A percentile compares a stretch with the other conserved stretches of the same genome.
Evolutionary conservation across 2,329 filamentous ascomycete species (phyloP).

Genomic region (Sporothrix brunneoviolacea): DNA sequence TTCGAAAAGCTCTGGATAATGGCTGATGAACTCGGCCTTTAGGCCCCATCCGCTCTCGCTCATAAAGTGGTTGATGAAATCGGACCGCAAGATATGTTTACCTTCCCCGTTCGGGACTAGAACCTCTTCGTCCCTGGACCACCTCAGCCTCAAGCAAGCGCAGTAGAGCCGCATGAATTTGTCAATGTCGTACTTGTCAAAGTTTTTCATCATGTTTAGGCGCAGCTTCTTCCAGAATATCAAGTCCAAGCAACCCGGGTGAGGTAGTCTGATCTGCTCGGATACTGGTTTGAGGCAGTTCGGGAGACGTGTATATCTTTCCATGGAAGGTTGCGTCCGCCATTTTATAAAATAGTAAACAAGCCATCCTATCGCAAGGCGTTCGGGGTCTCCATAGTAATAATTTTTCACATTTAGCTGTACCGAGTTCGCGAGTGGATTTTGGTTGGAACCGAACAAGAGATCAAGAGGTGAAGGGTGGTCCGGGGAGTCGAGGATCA

Average conservation of each 20-base stretch:
- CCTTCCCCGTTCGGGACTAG: background rate
- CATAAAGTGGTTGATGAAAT: background rate
- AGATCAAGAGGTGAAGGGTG: conserved; percentile 5
- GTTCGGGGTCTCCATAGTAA: background rate
- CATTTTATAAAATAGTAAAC: conserved; percentile 9
- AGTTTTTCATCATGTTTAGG: background rate
- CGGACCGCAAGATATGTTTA: conserved; percentile 2
- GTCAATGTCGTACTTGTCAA: conserved; percentile 2
- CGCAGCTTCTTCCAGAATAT: conserved; percentile 5
- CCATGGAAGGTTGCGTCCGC: conserved; percentile 5
- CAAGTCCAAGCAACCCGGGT: conserved; percentile 5
- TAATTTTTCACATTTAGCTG: conserved; percentile 2
- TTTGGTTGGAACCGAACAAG: background rate
- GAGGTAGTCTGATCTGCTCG: conserved; percentile 1
- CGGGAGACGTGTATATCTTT: background rate
- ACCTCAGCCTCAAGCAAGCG: conserved; percentile 1
- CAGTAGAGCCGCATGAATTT: conserved; percentile 7
- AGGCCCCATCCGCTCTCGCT: conserved; percentile 6
- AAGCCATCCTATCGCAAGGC: conserved; percentile 1
- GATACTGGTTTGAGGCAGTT: background rate
- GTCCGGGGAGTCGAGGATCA: conserved; percentile 5
- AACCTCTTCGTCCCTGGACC: background rate
- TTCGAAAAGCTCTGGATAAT: conserved; percentile 6
- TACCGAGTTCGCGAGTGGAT: conserved; percentile 6
- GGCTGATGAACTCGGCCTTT: background rate